Evolutionary conservation across 2,329 filamentous ascomycete genomes (phyloP), one percentile per base, ranked within the genome.

Genomic region (Monosporascus sp.): DNA sequence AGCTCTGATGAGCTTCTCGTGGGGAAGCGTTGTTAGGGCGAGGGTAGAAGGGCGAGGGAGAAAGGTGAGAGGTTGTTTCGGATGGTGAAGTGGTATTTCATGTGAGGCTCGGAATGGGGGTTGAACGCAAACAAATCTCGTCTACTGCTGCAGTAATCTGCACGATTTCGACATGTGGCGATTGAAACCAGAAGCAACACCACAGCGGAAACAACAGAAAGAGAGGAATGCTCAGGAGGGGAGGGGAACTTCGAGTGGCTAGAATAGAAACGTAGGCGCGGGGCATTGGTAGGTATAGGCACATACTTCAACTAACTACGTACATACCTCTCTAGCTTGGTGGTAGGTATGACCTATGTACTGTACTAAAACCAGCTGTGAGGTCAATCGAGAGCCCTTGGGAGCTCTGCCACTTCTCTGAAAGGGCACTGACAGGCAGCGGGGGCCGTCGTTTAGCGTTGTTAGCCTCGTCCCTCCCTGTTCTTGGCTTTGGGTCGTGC

Each of bases 1-100:
- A 66, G 65, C 61, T 66, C 57, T 66, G 65, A 65, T 66, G 63
- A 65, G 61, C 58, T 61, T 50, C 22, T 28, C 7, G 43, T 31
- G 43, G 43, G 43, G 43, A 28, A 28, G 43, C 24, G 7, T 9
- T 8, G 43, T 46, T 14, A 14, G 41, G 22, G 20, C 20, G 26
- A n/a, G 43, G 24, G 20, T 26, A 22, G 43, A 20, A 45, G 17
- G 43, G 22, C 14, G 9, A 15, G 22, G 43, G 43, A 9, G 8
- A 17, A 40, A 20, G 6, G 18, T 41, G 38, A 18, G 38, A 20
- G 18, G 38, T 8, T 3, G 38, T n/a, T 41, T n/a, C 18, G 38
- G 38, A 41, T n/a, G 17, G 43, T 28, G 43, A 46, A 7, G 43
- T 18, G 7, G 43, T 35, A 31, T 46, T 15, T 46, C 43, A 46